Base-by-base conservation (phyloP, 176 grass and related monocot genomes). In the Oryza meridionalis region DNA sequence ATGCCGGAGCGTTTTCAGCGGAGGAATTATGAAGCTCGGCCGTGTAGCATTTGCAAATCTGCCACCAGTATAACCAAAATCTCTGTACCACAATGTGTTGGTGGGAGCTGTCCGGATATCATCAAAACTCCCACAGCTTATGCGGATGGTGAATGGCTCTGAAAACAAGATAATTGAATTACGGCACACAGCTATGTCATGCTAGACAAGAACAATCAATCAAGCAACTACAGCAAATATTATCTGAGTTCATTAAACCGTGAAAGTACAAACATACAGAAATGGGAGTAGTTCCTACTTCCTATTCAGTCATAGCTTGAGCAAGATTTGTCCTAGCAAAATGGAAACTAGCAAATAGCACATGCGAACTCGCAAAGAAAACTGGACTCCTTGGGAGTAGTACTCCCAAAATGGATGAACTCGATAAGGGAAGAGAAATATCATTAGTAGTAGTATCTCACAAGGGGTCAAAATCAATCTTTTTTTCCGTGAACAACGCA, bases 41-140 rank as follows among this genome's bases (percentile, higher is more conserved):
- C 86, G 63, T 59, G 88, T 96, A 27, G 96, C 96, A 79, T 99
- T 99, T 61, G 93, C 85, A 81, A 96, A 92, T 26, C 87, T 91
- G 32, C 96, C 96, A 13, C 96, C 93, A 0, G 85, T 96, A 84
- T 99, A 99, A 62, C 96, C 96, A 25, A 96, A 99, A 59, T 99
- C 96, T 59, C 91, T 91, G 86, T 99, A 96, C 96, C 93, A 96
- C 81, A 94, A 79, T 65, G 96, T 90, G 78, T 96, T 92, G 29
- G 93, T 89, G 53, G 96, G 96, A 12, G 85, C 81, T 8, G 93
- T 96, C 25, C n/a, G 94, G 16, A 94, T 62, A 87, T 99, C 91
- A 1, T 96, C 88, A 6, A 92, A 89, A 80, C 91, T 95, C 69
- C 96, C 96, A n/a, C 96, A 99, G 90, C 96, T 99, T 86, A 99